phyloP scores from a whole-genome alignment of 192 early-diverging fungal species.

The Podila minutissima region DNA sequence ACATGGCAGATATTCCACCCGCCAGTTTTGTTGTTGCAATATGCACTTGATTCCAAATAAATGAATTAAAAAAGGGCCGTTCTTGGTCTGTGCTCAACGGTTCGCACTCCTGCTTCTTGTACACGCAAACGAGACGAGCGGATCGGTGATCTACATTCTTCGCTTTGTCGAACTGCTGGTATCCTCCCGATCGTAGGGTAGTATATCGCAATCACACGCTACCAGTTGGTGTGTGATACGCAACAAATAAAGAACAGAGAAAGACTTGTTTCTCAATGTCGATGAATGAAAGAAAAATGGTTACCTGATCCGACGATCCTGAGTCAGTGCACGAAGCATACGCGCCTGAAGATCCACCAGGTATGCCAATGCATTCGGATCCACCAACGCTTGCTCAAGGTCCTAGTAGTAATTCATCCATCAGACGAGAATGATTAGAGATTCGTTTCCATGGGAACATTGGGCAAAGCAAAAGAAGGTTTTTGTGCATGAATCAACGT shows the following conservation, averaged over 20 bases:
- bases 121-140: too few relatives aligned
- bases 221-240: too few relatives aligned
- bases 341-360: slow-evolving; percentile 59
- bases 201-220: too few relatives aligned
- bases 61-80: not conserved
- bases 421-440: not conserved
- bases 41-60: not conserved
- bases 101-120: not conserved
- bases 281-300: not conserved
- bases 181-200: too few relatives aligned
- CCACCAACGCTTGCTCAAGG: slow-evolving; percentile 60
- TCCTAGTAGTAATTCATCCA: slow-evolving; percentile 43
- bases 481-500: too few relatives aligned
- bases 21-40: not conserved
- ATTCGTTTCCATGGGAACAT: not conserved
- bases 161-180: too few relatives aligned
- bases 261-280: not conserved
- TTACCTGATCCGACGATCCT: slow-evolving; percentile 59
- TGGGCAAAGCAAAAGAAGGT: too few relatives aligned
- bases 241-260: not conserved
- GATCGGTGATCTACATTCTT: too few relatives aligned
- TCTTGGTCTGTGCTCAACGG: slow-evolving; percentile 51
- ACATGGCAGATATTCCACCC: too few relatives aligned
- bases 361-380: slow-evolving; percentile 50
- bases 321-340: slow-evolving; percentile 56